Evolutionary conservation across 306 rosid genomes (phyloP).

Genomic region (Rubus idaeus): DNA sequence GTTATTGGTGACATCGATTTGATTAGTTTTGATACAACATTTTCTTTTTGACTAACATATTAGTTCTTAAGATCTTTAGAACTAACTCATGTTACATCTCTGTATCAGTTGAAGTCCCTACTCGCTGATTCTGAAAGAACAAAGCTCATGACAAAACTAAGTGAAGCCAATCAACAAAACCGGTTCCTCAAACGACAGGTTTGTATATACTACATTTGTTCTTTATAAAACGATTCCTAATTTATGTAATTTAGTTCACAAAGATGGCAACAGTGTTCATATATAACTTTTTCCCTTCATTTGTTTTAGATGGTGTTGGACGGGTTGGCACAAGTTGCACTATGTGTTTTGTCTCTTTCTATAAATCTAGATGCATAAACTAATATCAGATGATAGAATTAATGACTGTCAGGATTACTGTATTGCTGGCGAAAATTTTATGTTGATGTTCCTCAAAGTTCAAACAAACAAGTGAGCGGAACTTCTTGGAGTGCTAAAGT

Average conservation of each 20-base stretch:
- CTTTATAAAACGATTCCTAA: background rate
- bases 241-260: background rate
- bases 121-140: conserved; percentile 73
- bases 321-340: too few relatives aligned
- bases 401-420: too few relatives aligned
- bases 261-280: too few relatives aligned
- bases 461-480: background rate
- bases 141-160: conserved; percentile 67
- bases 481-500: background rate
- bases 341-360: too few relatives aligned
- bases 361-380: too few relatives aligned
- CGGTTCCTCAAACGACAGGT: conserved; percentile 96
- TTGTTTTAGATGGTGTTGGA: too few relatives aligned
- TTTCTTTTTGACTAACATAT: background rate
- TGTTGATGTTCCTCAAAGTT: too few relatives aligned
- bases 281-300: too few relatives aligned
- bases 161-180: conserved; percentile 92
- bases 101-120: conserved; percentile 55
- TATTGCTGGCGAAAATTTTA: too few relatives aligned
- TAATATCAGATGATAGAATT: too few relatives aligned
- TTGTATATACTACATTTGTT: conserved; percentile 9
- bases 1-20: background rate
- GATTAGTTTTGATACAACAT: background rate
- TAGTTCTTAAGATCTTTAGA: background rate
- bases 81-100: conserved; percentile 17